These are phyloP conservation scores for Acer yangbiense DNA, from an alignment of 345 rosid genomes.

Conservation along the genomic window DNA sequence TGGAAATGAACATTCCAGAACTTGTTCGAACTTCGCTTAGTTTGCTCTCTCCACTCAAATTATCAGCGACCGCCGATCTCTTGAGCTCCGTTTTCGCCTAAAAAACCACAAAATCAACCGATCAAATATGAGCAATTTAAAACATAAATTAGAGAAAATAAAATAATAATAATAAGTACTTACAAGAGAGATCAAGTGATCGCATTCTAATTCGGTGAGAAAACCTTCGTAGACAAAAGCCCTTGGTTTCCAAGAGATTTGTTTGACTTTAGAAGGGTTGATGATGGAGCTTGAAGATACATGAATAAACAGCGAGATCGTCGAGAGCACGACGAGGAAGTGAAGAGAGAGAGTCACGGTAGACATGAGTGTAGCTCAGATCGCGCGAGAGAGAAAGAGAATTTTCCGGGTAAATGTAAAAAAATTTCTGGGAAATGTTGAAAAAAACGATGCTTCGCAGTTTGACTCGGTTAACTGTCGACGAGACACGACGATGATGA, in stretches of 20 bases:
- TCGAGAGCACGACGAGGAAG: constrained; percentile 33
- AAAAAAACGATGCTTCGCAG: background rate
- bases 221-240: constrained; percentile 94
- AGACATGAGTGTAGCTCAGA: constrained; percentile 20
- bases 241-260: constrained; percentile 86
- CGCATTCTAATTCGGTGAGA: constrained; percentile 91
- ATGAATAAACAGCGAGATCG: constrained; percentile 41
- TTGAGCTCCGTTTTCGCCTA: constrained; percentile 86
- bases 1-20: constrained; percentile 91
- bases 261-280: constrained; percentile 85
- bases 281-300: constrained; percentile 50
- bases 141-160: background rate
- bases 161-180: constrained; percentile 26
- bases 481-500: background rate
- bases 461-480: background rate
- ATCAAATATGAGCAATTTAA: background rate
- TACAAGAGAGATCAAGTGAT: constrained; percentile 88
- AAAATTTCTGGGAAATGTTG: constrained; percentile 5
- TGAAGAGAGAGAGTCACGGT: constrained; percentile 21
- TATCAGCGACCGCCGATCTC: constrained; percentile 96
- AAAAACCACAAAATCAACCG: constrained; percentile 10
- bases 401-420: constrained; percentile 21
- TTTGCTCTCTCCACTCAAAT: constrained; percentile 76
- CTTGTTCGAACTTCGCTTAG: constrained; percentile 91
- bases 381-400: constrained; percentile 19